These are phyloP conservation scores for Penicillium atrosanguineum DNA, from an alignment of 495 filamentous ascomycete genomes.

Conservation along the genomic window DNA sequence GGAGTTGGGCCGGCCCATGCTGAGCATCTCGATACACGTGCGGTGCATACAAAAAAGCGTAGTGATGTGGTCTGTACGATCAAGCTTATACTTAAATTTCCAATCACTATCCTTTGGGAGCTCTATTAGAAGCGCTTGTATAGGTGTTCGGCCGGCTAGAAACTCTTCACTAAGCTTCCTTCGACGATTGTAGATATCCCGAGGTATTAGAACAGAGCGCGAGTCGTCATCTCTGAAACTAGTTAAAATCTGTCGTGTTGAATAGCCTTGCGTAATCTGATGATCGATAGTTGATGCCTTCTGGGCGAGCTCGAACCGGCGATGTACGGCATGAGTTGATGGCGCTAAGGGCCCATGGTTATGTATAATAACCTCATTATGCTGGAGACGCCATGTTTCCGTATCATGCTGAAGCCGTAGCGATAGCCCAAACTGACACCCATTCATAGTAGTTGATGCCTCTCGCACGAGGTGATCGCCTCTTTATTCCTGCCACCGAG, in stretches of 20 bases:
- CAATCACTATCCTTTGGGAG: slow-evolving; percentile 5
- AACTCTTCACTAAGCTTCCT: slow-evolving; percentile 1
- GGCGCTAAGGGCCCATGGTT: not conserved
- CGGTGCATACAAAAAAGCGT: slow-evolving; percentile 3
- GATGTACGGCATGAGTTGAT: not conserved
- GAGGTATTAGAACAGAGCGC: not conserved
- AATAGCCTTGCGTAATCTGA: not conserved
- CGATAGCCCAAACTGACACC: too few relatives aligned
- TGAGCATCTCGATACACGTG: not conserved
- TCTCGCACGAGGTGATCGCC: too few relatives aligned
- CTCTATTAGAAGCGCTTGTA: slow-evolving; percentile 1
- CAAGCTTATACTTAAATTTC: slow-evolving; percentile 3
- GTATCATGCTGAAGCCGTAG: too few relatives aligned
- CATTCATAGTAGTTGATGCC: too few relatives aligned
- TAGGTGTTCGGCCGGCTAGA: slow-evolving; percentile 1
- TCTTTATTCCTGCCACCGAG: too few relatives aligned
- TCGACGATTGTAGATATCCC: slow-evolving; percentile 6
- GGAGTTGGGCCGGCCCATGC: too few relatives aligned
- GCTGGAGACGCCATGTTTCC: too few relatives aligned
- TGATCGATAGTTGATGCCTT: not conserved
- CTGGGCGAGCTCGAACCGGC: not conserved
- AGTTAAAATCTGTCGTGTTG: not conserved
- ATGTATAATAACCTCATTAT: not conserved
- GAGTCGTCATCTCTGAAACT: not conserved
- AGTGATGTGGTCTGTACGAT: not conserved